Percentiles rank a stretch among this genome's conserved stretches.
phyloP scores from a whole-genome alignment of 768 basidiomycete genomes.

The Hericium alpestre region DNA sequence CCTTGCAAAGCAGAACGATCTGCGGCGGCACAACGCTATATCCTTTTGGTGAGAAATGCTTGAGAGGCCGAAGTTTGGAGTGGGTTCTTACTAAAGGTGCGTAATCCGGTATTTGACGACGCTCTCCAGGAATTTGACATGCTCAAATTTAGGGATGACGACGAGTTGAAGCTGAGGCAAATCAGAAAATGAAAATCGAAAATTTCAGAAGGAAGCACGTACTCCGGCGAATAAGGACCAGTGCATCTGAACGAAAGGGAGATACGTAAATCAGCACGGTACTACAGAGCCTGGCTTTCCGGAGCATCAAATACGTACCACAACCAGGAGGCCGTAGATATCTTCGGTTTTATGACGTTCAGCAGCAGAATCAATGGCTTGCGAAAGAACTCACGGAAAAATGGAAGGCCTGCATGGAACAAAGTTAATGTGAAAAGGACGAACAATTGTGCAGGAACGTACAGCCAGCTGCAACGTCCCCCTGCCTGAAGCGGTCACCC shows the following conservation, averaged over 20 bases:
- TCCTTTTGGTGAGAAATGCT: not conserved
- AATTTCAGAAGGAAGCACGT: not conserved
- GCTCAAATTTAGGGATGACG: slow-evolving; percentile 24
- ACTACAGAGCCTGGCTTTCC: too few relatives aligned
- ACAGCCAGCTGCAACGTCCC: slow-evolving; percentile 54
- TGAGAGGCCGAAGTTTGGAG: not conserved
- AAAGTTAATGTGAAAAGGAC: not conserved
- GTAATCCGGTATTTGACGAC: slow-evolving; percentile 21
- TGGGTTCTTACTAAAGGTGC: slow-evolving; percentile 21
- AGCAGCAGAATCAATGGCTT: not conserved
- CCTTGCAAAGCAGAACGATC: slow-evolving; percentile 23
- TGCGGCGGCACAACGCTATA: slow-evolving; percentile 20
- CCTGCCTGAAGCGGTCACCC: slow-evolving; percentile 35
- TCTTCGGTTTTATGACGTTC: slow-evolving; percentile 23
- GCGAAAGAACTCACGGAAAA: slow-evolving; percentile 17
- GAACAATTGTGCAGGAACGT: not conserved
- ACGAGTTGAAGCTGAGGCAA: slow-evolving; percentile 19
- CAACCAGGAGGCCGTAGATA: slow-evolving; percentile 29
- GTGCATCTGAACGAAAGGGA: slow-evolving; percentile 16
- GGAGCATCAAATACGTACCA: slow-evolving; percentile 11
- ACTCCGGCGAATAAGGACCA: slow-evolving; percentile 18
- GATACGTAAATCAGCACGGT: not conserved
- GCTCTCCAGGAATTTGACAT: slow-evolving; percentile 22
- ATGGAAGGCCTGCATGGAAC: slow-evolving; percentile 15
- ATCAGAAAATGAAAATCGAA: not conserved